Base-by-base conservation (phyloP, 192 early-diverging fungal genomes). In the Polychytrium aggregatum region DNA sequence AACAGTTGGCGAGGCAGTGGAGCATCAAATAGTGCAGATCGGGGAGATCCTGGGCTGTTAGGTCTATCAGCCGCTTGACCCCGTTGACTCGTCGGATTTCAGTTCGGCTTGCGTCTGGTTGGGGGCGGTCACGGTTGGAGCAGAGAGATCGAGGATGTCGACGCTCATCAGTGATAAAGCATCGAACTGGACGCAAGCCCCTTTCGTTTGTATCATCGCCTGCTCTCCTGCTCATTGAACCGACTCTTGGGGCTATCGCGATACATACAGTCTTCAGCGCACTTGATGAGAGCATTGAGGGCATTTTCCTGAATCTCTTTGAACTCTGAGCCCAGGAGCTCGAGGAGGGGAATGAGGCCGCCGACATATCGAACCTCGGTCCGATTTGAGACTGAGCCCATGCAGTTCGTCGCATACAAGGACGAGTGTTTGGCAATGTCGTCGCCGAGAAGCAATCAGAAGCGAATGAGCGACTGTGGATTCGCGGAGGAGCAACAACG, bases 281-380 rank as follows among this genome's bases (percentile, higher is more conserved):
- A 61, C 18, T 55, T 45, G 34, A 70, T 65, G 27, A 75, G 52
- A 41, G 60, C 49, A 13, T 56, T 57, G 37, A 75, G 46, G 5
- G 63, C 63, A 42, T 65, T 63, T 53, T 70, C 68, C 53, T 71
- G 72, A 20, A 75, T 56, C 54, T 75, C 72, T 17, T 44, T 57
- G 36, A 63, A 68, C 35, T 75, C 72, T 6, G 58, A 61, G 7
- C 56, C 57, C 8, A 75, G 62, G 3, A 71, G 46, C 31, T 75
- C 67, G 17, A 71, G 51, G 1, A 75, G 54, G 4, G 68, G 55
- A 1, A 53, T 47, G 9, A 75, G 40, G 10, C 72, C 72, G 41
- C 69, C 60, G 1, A 59, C 63, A 50, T 64, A 68, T 18, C 72
- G 52, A 29, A 75, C 52, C 55, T 75, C 72, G 2, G 68, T 44